Conservation (phyloP, 352 stramenopile genomes). For the Aphanomyces invadans region DNA sequence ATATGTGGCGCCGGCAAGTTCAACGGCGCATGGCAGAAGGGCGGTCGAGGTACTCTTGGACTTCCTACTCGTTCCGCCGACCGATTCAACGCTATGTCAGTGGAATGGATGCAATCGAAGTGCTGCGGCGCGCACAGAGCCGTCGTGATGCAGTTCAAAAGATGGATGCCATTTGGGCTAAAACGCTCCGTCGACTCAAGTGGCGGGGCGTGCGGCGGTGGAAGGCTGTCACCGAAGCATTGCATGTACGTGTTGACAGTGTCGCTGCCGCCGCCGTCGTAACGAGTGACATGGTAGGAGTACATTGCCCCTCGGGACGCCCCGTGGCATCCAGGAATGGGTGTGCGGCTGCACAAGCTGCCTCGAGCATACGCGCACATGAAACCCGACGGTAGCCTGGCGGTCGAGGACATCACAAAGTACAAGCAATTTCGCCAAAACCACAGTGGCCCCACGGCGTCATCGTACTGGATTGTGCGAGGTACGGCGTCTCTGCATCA, state of each 20-base stretch:
- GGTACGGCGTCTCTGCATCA: background rate
- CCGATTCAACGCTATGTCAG: background rate
- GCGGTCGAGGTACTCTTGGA: background rate
- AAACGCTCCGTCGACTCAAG: slow-evolving; percentile 15
- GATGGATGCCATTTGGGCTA: slow-evolving; percentile 12
- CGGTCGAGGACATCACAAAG: slow-evolving; percentile 44
- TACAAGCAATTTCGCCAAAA: slow-evolving; percentile 62
- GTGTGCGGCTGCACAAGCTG: slow-evolving; percentile 51
- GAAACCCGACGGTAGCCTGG: slow-evolving; percentile 35
- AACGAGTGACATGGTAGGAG: background rate
- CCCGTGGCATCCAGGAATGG: slow-evolving; percentile 60
- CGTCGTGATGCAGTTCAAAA: background rate
- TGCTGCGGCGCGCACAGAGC: background rate
- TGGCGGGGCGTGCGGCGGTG: background rate
- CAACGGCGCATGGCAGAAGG: background rate
- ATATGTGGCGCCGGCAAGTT: slow-evolving; percentile 16
- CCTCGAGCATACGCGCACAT: slow-evolving; percentile 34
- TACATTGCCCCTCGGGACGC: background rate
- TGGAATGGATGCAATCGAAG: slow-evolving; percentile 17
- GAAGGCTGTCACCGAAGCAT: background rate
- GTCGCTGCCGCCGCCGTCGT: background rate
- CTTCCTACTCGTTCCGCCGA: background rate
- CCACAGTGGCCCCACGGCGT: slow-evolving; percentile 52
- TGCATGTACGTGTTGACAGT: background rate
- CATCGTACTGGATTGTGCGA: slow-evolving; percentile 66